These are phyloP conservation scores for Candida wancherniae DNA, from an alignment of 805 yeast species.

Conservation along the genomic window DNA sequence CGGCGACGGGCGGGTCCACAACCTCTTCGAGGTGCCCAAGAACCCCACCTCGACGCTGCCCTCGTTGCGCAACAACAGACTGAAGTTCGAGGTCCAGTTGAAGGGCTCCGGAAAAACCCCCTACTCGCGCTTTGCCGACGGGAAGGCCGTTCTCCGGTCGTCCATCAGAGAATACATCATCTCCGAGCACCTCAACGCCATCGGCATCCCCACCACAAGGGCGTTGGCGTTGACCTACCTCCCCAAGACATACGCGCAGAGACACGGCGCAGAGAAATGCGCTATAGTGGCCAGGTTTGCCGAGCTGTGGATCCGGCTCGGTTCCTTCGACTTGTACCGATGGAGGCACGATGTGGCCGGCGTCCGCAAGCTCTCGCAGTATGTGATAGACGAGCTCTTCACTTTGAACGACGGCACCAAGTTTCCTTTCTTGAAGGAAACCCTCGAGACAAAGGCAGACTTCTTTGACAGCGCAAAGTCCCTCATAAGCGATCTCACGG, in stretches of 20 bases:
- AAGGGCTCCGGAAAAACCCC: slow-evolving; percentile 95
- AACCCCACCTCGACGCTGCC: slow-evolving; percentile 6
- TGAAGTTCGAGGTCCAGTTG: slow-evolving; percentile 63
- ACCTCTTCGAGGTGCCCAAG: slow-evolving; percentile 66
- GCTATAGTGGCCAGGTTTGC: slow-evolving; percentile 85
- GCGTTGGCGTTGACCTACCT: slow-evolving; percentile 69
- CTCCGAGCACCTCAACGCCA: slow-evolving; percentile 72
- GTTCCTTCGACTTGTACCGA: slow-evolving; percentile 80
- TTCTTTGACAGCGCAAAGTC: slow-evolving; percentile 16
- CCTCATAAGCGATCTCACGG: slow-evolving; percentile 39
- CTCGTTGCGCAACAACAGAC: slow-evolving; percentile 23
- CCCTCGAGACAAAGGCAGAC: slow-evolving; percentile 18
- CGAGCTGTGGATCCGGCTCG: slow-evolving; percentile 80
- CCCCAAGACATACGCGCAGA: slow-evolving; percentile 72
- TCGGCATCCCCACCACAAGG: slow-evolving; percentile 84
- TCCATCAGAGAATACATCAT: slow-evolving; percentile 83
- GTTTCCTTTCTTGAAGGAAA: slow-evolving; percentile 25
- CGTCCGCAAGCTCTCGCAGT: slow-evolving; percentile 60
- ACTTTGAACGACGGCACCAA: slow-evolving; percentile 23
- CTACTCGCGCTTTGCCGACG: slow-evolving; percentile 92
- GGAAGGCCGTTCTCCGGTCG: slow-evolving; percentile 87
- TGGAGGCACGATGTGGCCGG: slow-evolving; percentile 67
- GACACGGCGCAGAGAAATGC: slow-evolving; percentile 70
- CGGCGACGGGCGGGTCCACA: slow-evolving; percentile 92
- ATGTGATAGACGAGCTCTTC: slow-evolving; percentile 63